A percentile compares a stretch with the other conserved stretches of the same genome.
Evolutionary conservation across 495 filamentous ascomycete species (phyloP).

Genomic region (Penicillium salamii): DNA sequence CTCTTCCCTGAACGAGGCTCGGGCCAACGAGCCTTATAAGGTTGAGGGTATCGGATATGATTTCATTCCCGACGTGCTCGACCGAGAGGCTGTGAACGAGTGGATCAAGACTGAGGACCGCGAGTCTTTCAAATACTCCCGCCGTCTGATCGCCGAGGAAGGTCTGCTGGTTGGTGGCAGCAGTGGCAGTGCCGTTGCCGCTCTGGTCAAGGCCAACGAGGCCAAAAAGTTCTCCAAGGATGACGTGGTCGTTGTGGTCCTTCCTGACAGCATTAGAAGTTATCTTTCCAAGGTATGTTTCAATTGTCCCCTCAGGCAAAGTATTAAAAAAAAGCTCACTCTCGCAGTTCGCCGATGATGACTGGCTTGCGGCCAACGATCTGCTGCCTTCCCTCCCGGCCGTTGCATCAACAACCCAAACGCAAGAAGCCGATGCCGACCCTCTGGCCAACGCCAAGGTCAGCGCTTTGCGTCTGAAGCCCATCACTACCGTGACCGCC

Average conservation of each 20-base stretch:
- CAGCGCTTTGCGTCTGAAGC: slow-evolving; percentile 79
- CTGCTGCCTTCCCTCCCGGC: slow-evolving; percentile 64
- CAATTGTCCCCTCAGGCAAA: background rate
- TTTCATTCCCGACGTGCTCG: slow-evolving; percentile 92
- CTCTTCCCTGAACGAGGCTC: slow-evolving; percentile 68
- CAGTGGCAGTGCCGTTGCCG: slow-evolving; percentile 89
- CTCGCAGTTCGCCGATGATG: slow-evolving; percentile 85
- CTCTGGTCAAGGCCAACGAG: slow-evolving; percentile 73
- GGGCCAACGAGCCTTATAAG: slow-evolving; percentile 84
- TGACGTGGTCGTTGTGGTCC: slow-evolving; percentile 83
- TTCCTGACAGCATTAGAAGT: slow-evolving; percentile 93
- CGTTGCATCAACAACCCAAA: slow-evolving; percentile 45
- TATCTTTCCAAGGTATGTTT: slow-evolving; percentile 82
- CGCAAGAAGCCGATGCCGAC: slow-evolving; percentile 39
- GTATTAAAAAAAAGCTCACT: slow-evolving; percentile 4
- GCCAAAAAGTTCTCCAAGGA: slow-evolving; percentile 70
- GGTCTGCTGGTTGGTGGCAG: slow-evolving; percentile 92
- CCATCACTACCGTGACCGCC: slow-evolving; percentile 77
- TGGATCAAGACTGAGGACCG: slow-evolving; percentile 98
- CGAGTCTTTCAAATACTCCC: slow-evolving; percentile 85
- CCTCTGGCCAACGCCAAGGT: slow-evolving; percentile 73
- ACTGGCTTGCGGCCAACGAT: slow-evolving; percentile 95
- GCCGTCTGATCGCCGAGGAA: slow-evolving; percentile 89
- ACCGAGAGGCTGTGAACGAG: slow-evolving; percentile 75
- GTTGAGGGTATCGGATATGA: slow-evolving; percentile 99